Evolutionary conservation across 257 asterid genomes (phyloP), one percentile per base, ranked within the genome.

Genomic region (Solanum rostratum): DNA sequence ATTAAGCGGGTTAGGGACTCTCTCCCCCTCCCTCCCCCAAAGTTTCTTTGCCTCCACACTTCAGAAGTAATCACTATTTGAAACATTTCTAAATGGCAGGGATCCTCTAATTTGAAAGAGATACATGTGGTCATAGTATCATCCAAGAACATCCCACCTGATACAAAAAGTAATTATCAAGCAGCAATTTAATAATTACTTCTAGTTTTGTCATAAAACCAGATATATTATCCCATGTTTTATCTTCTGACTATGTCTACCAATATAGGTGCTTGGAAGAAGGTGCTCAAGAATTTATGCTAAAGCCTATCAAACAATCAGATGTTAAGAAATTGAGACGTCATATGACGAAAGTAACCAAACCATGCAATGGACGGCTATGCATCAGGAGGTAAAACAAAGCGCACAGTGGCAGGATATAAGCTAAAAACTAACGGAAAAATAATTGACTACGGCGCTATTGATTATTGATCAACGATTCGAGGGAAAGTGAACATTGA

Each of bases 251-350:
- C 69, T 78, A 59, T 78, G 54, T 29, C 50, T 70, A 39, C 66
- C 68, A 18, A 60, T 60, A 53, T 54, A 89, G 90, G 89, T 89
- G 91, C 85, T 37, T 79, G 83, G 88, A 89, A 69, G 90, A 78
- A 83, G 90, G 91, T 53, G 90, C 91, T 24, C 86, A 87, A 86
- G 88, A 88, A 45, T 87, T 89, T 83, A 63, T 87, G 80, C 79
- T 88, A 45, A 89, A 91, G 87, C 93, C 90, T 66, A 85, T 88
- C 60, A 87, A 88, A 70, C 91, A 84, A 86, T 87, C 89, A 53
- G 91, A 89, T 83, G 85, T 88, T 49, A 86, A 79, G 86, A 90
- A 85, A 80, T 85, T 87, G 88, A 86, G 86, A 80, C 84, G 88
- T 41, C 83, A 85, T 18, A 80, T 89, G 80, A 82, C 22, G 54